Conservation (phyloP, 1,284 basidiomycete species). For the Somion occarium region DNA sequence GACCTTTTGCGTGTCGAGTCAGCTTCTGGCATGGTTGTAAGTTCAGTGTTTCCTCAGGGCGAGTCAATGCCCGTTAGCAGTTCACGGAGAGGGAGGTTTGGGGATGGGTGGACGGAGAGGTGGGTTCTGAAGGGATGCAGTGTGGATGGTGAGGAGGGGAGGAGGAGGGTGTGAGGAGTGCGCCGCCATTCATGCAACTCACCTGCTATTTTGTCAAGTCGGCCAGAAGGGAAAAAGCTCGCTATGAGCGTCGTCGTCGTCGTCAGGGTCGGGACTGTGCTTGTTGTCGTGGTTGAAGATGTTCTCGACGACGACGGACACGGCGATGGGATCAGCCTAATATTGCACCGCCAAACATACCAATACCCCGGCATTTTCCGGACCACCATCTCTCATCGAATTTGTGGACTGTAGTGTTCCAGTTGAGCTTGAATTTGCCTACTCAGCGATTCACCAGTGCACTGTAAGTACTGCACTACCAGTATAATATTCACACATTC, state of each 20-base stretch:
- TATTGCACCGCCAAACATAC: constrained; percentile 1
- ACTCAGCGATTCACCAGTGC: too few species aligned
- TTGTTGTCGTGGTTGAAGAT: constrained; percentile 7
- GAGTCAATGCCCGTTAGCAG: constrained; percentile 25
- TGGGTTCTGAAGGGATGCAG: constrained; percentile 26
- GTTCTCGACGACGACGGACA: constrained; percentile 14
- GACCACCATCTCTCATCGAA: not conserved
- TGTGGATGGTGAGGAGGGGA: constrained; percentile 30
- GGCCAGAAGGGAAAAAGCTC: constrained; percentile 2
- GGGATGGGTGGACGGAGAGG: constrained; percentile 20
- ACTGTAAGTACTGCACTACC: too few species aligned
- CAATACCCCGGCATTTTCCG: constrained; percentile 11
- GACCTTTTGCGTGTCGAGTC: constrained; percentile 80
- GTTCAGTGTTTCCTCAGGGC: constrained; percentile 33
- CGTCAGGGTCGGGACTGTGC: constrained; percentile 6
- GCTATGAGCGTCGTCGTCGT: not conserved
- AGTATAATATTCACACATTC: too few species aligned
- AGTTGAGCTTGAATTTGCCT: too few species aligned
- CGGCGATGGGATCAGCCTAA: constrained; percentile 9
- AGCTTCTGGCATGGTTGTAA: constrained; percentile 70
- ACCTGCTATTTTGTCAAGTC: constrained; percentile 18
- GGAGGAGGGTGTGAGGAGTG: constrained; percentile 27
- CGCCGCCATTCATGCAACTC: constrained; percentile 21
- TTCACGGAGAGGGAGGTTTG: constrained; percentile 22
- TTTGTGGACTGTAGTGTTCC: too few species aligned